These are phyloP conservation scores for Leccinum fallax DNA, from an alignment of 1,284 basidiomycete genomes.

Conservation along the genomic window DNA sequence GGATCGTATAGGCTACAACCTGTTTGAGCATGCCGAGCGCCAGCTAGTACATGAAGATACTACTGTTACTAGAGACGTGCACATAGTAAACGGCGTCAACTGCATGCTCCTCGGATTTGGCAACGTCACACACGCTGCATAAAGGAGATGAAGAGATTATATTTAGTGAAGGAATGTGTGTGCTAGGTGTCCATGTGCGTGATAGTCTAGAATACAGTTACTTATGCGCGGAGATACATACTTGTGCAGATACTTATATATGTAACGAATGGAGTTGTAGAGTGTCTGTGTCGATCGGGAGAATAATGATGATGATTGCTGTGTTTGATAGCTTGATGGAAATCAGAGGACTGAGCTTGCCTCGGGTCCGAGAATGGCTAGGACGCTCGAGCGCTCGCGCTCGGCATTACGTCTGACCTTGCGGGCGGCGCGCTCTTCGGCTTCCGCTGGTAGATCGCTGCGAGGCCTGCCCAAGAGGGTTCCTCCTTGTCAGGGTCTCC, in stretches of 20 bases:
- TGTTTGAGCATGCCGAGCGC: too few species aligned
- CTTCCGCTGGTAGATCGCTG: slow-evolving; percentile 7
- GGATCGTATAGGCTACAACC: too few species aligned
- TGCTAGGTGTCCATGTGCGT: too few species aligned
- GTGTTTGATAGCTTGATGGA: background rate
- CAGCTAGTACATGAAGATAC: too few species aligned
- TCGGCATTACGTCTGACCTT: slow-evolving; percentile 15
- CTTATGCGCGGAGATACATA: background rate
- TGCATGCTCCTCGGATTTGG: background rate
- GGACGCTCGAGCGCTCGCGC: slow-evolving; percentile 11
- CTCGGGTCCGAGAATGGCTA: slow-evolving; percentile 1
- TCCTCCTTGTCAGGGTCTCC: background rate
- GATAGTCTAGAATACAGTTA: background rate
- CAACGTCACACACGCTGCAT: background rate
- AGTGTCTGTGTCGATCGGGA: background rate
- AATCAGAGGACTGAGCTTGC: background rate
- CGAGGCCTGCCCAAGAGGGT: slow-evolving; percentile 1
- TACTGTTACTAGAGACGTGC: too few species aligned
- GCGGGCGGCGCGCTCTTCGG: slow-evolving; percentile 9
- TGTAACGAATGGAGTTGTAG: background rate
- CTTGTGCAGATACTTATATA: background rate
- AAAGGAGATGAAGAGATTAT: background rate
- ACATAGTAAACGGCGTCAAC: too few species aligned
- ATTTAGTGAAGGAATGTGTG: too few species aligned
- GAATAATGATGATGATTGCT: background rate